phyloP scores from a whole-genome alignment of 768 basidiomycete genomes.

The Chalciporus chontae region DNA sequence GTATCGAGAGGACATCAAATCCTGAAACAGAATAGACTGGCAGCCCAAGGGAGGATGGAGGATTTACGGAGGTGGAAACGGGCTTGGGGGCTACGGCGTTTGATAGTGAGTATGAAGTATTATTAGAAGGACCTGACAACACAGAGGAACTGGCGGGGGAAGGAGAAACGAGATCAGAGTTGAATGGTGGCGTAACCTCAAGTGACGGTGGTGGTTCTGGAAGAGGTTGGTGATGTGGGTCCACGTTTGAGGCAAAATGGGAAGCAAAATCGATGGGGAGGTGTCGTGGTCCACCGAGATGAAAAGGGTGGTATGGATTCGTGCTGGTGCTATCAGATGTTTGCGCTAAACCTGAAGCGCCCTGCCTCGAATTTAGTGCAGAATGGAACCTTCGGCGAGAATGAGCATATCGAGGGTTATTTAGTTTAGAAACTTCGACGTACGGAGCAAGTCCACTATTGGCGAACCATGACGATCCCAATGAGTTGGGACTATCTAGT shows the following conservation, averaged over 20 bases:
- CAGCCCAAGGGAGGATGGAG: constrained; percentile 35
- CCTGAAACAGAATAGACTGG: constrained; percentile 88
- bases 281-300: not conserved
- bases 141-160: not conserved
- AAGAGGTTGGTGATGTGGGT: constrained; percentile 6
- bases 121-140: constrained; percentile 5
- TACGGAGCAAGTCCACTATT: constrained; percentile 41
- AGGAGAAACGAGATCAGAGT: constrained; percentile 6
- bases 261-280: not conserved
- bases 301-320: not conserved
- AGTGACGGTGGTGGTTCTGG: constrained; percentile 4
- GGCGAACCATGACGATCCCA: constrained; percentile 47
- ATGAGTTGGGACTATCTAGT: constrained; percentile 22
- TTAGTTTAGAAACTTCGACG: constrained; percentile 1
- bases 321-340: not conserved
- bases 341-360: not conserved
- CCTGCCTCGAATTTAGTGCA: constrained; percentile 16
- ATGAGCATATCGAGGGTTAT: constrained; percentile 10
- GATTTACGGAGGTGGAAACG: constrained; percentile 8
- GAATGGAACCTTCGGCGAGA: constrained; percentile 21
- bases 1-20: constrained; percentile 82
- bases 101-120: constrained; percentile 4
- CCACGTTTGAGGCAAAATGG: constrained; percentile 1
- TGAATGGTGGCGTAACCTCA: constrained; percentile 1
- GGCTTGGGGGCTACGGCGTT: not conserved